Percentiles rank a stretch among this genome's conserved stretches.
Evolutionary conservation across 202 grass and related monocot genomes (phyloP).

Genomic region (Schoenoplectus triqueter): DNA sequence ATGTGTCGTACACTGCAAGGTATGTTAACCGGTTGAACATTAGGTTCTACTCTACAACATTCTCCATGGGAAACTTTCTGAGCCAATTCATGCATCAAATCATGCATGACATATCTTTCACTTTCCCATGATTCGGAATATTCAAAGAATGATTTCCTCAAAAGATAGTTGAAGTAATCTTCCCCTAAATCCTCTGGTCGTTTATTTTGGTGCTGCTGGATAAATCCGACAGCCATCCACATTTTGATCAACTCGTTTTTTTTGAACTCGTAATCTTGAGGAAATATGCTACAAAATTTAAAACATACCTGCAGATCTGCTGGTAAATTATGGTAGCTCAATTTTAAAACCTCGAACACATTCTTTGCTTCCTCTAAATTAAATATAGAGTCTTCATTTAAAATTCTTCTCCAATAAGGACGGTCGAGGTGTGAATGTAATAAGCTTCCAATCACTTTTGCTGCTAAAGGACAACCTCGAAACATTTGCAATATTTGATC

Average conservation of each 20-base stretch:
- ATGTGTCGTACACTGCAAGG: constrained; percentile 46
- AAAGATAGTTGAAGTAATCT: constrained; percentile 47
- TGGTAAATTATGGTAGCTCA: not conserved
- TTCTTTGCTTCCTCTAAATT: not conserved
- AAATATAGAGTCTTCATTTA: not conserved
- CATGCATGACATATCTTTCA: constrained; percentile 52
- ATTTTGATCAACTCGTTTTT: constrained; percentile 1
- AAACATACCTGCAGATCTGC: constrained; percentile 36
- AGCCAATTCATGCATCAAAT: constrained; percentile 55
- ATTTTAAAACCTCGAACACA: constrained; percentile 6
- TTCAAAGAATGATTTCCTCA: constrained; percentile 55
- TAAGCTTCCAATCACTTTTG: not conserved
- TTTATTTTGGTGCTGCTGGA: constrained; percentile 23
- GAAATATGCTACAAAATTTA: constrained; percentile 46
- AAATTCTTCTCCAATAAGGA: constrained; percentile 20
- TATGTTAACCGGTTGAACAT: not conserved
- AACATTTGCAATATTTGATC: constrained; percentile 21
- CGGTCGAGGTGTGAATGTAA: not conserved
- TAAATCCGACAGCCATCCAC: constrained; percentile 44
- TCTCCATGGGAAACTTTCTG: constrained; percentile 42
- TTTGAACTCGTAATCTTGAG: not conserved
- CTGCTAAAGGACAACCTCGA: constrained; percentile 21
- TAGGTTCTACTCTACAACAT: constrained; percentile 46
- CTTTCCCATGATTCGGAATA: too few species aligned
- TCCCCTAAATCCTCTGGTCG: constrained; percentile 42